A percentile compares a stretch with the other conserved stretches of the same genome.
Conservation (phyloP, 768 basidiomycete genomes). For the Galerina sulciceps region DNA sequence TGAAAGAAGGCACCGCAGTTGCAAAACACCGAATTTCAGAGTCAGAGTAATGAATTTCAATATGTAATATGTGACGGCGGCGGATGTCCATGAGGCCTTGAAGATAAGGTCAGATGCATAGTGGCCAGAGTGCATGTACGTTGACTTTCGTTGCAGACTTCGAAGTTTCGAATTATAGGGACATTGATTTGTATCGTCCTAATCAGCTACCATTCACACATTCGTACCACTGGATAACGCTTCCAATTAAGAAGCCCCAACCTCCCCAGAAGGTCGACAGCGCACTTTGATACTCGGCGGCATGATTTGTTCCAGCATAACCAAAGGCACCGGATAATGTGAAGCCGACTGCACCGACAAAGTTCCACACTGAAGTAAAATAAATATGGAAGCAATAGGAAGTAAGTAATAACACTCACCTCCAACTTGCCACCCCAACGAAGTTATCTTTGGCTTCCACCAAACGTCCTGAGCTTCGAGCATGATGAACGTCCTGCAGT, state of each 20-base stretch:
- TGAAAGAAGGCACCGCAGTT: too few relatives aligned
- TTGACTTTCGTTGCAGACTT: too few relatives aligned
- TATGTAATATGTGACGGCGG: too few relatives aligned
- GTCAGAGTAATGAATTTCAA: too few relatives aligned
- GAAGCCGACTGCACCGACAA: slow-evolving; percentile 62
- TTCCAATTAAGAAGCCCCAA: slow-evolving; percentile 69
- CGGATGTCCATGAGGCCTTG: too few relatives aligned
- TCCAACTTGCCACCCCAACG: slow-evolving; percentile 61
- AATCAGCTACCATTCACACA: slow-evolving; percentile 45
- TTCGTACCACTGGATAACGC: slow-evolving; percentile 59
- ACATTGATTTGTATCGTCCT: too few relatives aligned
- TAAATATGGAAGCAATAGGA: not conserved
- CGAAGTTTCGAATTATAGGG: too few relatives aligned
- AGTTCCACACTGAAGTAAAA: slow-evolving; percentile 54
- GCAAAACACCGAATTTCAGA: too few relatives aligned
- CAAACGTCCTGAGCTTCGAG: slow-evolving; percentile 59
- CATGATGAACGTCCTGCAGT: slow-evolving; percentile 44
- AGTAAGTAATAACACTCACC: slow-evolving; percentile 25
- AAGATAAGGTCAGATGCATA: too few relatives aligned
- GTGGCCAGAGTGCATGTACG: too few relatives aligned
- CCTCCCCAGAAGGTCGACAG: slow-evolving; percentile 61
- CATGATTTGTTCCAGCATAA: slow-evolving; percentile 35
- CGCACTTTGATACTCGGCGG: slow-evolving; percentile 53
- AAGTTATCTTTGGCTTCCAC: slow-evolving; percentile 48
- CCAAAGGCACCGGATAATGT: slow-evolving; percentile 62